Conservation (phyloP, 495 filamentous ascomycete species). For the Neurospora sp. region DNA sequence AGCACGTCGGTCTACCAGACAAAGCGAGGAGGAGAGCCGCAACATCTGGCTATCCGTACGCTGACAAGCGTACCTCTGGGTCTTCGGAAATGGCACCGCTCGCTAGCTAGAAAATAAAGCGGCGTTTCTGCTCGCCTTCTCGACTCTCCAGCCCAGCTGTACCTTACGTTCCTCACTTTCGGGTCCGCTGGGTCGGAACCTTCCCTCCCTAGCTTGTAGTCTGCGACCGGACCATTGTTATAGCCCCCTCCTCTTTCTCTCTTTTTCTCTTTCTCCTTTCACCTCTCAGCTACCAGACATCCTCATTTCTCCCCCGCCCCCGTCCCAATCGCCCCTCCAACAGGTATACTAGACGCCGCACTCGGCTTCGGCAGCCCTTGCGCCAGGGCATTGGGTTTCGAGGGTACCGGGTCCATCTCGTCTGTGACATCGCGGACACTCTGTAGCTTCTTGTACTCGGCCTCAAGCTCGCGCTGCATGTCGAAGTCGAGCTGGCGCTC, state of each 20-base stretch:
- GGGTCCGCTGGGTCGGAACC: background rate
- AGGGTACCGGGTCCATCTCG: conserved; percentile 4
- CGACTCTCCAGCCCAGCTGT: background rate
- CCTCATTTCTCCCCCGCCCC: background rate
- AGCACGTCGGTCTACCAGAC: background rate
- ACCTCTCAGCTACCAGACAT: background rate
- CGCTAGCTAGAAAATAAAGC: background rate
- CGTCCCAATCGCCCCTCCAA: background rate
- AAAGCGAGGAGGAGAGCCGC: background rate
- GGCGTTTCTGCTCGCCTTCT: background rate
- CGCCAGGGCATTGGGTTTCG: background rate
- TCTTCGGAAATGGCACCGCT: background rate
- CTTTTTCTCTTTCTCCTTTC: background rate
- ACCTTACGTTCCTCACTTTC: background rate
- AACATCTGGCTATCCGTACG: background rate
- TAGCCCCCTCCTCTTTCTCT: background rate
- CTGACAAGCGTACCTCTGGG: background rate
- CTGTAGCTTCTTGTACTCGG: conserved; percentile 86
- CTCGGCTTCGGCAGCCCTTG: background rate
- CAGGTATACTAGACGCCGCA: background rate
- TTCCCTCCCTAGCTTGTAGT: background rate
- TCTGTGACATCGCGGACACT: conserved; percentile 31
- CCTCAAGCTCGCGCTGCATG: conserved; percentile 73
- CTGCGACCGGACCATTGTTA: background rate
- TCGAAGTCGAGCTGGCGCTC: conserved; percentile 91